A percentile compares a stretch with the other conserved stretches of the same genome.
Conservation (phyloP, 2,329 filamentous ascomycete species). For the Fusarium sacchari region DNA sequence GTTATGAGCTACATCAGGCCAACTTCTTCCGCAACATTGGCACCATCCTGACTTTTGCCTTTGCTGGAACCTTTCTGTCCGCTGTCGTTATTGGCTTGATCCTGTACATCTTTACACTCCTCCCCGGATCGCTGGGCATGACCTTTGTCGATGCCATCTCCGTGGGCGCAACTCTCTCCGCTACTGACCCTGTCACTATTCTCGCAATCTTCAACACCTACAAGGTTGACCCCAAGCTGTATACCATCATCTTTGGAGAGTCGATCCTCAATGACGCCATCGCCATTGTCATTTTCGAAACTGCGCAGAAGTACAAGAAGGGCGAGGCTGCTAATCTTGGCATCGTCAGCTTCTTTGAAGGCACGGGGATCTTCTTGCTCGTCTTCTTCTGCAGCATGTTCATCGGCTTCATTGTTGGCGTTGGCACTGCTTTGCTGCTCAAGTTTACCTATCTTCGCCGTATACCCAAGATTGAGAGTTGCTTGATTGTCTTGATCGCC, state of each 20-base stretch:
- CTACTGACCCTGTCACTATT: conserved; percentile 97
- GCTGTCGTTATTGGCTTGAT: conserved; percentile 93
- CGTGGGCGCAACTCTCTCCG: conserved; percentile 93
- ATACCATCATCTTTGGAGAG: conserved; percentile 98
- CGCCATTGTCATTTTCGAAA: conserved; percentile 98
- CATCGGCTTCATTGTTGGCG: conserved; percentile 88
- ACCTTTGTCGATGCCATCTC: conserved; percentile 96
- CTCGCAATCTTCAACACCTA: conserved; percentile 99
- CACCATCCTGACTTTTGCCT: conserved; percentile 96
- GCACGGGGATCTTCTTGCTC: conserved; percentile 91
- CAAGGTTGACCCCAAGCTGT: conserved; percentile 98
- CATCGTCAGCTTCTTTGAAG: conserved; percentile 86
- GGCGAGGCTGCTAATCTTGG: conserved; percentile 77
- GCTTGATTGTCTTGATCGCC: conserved; percentile 89
- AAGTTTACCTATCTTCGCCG: conserved; percentile 95
- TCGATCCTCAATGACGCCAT: conserved; percentile 98
- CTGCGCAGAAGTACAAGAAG: conserved; percentile 89
- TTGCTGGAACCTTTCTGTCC: conserved; percentile 96
- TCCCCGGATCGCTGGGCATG: conserved; percentile 86
- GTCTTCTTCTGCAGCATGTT: conserved; percentile 95
- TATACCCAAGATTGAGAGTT: conserved; percentile 97
- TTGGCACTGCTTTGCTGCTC: conserved; percentile 85
- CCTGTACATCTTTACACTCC: conserved; percentile 86
- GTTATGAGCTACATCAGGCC: conserved; percentile 96
- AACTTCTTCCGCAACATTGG: conserved; percentile 99